Evolutionary conservation across 1,284 basidiomycete species (phyloP).

Genomic region (Megacollybia platyphylla): DNA sequence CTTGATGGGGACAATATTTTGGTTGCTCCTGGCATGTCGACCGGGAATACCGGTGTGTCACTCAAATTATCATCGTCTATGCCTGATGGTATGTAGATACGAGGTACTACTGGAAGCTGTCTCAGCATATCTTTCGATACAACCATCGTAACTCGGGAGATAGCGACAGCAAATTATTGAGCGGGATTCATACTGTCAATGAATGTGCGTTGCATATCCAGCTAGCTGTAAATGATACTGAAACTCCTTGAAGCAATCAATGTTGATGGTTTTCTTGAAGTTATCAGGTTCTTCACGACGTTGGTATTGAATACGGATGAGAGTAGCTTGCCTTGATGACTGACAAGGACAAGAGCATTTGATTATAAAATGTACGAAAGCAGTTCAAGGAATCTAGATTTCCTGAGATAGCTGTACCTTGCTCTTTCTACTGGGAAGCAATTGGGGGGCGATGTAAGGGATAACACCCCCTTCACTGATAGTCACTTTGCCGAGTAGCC

Average conservation of each 20-base stretch:
- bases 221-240: background rate
- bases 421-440: conserved; percentile 16
- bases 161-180: conserved; percentile 13
- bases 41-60: conserved; percentile 15
- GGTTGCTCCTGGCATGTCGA: conserved; percentile 21
- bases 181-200: conserved; percentile 37
- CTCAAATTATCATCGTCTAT: background rate
- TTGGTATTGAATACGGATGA: conserved; percentile 12
- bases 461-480: conserved; percentile 91
- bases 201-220: conserved; percentile 12
- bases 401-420: background rate
- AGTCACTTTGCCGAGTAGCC: conserved; percentile 69
- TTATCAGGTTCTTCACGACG: conserved; percentile 11
- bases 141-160: conserved; percentile 19
- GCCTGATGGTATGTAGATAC: conserved; percentile 19
- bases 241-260: conserved; percentile 3
- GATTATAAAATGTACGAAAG: conserved; percentile 3
- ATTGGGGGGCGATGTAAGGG: conserved; percentile 32
- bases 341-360: conserved; percentile 1
- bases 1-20: conserved; percentile 16
- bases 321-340: conserved; percentile 25
- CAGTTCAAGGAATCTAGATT: background rate
- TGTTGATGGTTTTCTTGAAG: conserved; percentile 9
- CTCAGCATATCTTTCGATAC: conserved; percentile 32
- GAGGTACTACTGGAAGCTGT: conserved; percentile 30